Percentiles rank a stretch among this genome's conserved stretches.
Conservation (phyloP, 225 moss, liverwort and hornwort genomes). For the Neckera pumila region DNA sequence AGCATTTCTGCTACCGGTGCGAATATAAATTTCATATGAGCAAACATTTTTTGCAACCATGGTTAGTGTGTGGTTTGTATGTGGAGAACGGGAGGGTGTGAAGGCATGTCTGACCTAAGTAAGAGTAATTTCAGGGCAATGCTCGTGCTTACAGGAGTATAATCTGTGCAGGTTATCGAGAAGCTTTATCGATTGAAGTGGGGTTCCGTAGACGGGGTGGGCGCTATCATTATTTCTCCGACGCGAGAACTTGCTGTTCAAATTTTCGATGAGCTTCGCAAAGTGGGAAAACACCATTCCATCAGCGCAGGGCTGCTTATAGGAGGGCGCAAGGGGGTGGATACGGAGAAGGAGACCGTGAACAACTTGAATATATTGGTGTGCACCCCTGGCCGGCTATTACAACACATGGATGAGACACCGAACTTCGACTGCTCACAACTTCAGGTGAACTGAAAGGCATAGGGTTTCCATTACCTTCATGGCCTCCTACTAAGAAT, state of each 20-base stretch:
- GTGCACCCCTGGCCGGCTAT: conserved; percentile 83
- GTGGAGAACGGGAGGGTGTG: background rate
- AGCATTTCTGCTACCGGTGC: conserved; percentile 85
- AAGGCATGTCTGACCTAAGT: background rate
- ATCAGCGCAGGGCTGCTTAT: conserved; percentile 92
- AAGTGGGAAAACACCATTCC: conserved; percentile 89
- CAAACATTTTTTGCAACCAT: background rate
- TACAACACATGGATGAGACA: conserved; percentile 98
- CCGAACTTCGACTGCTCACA: conserved; percentile 93
- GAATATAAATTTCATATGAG: background rate
- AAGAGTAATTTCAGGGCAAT: background rate
- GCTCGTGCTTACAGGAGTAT: background rate
- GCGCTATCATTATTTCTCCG: conserved; percentile 87
- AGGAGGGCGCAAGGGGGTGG: conserved; percentile 90
- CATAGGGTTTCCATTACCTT: background rate
- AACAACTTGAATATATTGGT: conserved; percentile 75
- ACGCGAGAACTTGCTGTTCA: conserved; percentile 89
- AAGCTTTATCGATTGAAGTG: conserved; percentile 78
- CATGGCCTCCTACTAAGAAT: background rate
- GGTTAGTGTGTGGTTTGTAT: background rate
- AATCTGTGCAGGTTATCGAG: conserved; percentile 67
- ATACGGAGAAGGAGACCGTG: conserved; percentile 82
- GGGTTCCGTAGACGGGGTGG: conserved; percentile 78
- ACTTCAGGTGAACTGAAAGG: conserved; percentile 58
- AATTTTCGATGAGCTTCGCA: conserved; percentile 91